These are phyloP conservation scores for Escallonia herrerae DNA, from an alignment of 129 eudicot genomes.

Conservation along the genomic window DNA sequence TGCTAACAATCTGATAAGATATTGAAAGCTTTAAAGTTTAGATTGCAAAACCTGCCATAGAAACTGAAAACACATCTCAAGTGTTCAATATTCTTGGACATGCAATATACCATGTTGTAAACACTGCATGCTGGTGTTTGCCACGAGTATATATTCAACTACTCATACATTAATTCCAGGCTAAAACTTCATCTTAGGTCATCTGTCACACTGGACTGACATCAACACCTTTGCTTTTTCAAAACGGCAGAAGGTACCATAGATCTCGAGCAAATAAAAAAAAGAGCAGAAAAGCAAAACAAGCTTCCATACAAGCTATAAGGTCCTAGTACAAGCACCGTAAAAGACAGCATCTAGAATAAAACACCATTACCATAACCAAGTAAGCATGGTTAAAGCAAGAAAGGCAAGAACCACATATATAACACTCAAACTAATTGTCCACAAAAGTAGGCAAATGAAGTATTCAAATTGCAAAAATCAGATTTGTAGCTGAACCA, in stretches of 20 bases:
- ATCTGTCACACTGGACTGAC: no score
- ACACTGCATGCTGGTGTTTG: no score
- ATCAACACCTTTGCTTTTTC: neutral
- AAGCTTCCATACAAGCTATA: neutral
- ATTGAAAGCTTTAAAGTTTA: no score
- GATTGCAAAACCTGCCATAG: neutral
- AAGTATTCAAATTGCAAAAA: no score
- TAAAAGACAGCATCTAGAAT: neutral
- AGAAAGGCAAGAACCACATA: neutral
- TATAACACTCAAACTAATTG: no score
- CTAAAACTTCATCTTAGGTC: no score
- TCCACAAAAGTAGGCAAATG: no score
- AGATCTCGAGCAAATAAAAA: neutral
- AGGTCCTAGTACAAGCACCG: neutral
- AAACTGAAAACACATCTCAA: neutral
- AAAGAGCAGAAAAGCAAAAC: neutral
- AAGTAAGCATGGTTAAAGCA: neutral
- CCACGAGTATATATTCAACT: no score
- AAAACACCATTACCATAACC: neutral
- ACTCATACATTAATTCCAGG: no score
- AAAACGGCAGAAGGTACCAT: neutral
- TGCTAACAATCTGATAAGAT: neutral
- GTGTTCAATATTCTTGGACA: no score
- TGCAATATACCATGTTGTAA: no score
- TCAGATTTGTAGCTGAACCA: no score